Conservation (phyloP, 495 filamentous ascomycete species). For the Penicillium lividum region DNA sequence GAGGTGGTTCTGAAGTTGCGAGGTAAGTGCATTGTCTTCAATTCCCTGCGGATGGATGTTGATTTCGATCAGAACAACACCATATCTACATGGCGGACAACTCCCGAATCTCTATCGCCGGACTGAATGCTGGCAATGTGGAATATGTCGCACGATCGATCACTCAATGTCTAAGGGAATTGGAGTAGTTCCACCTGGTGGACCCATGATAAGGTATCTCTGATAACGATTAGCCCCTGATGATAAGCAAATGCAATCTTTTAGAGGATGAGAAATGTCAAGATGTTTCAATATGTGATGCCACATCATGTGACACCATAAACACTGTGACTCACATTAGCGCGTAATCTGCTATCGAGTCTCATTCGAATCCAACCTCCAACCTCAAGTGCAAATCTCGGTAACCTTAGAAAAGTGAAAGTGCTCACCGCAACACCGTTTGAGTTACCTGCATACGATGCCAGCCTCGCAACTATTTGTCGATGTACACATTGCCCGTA, state of each 20-base stretch:
- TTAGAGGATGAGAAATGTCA: constrained; percentile 1
- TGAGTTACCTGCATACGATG: neutral
- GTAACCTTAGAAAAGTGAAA: neutral
- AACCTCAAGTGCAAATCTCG: too few relatives aligned
- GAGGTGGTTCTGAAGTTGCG: constrained; percentile 29
- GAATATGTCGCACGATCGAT: constrained; percentile 38
- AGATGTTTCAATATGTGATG: neutral
- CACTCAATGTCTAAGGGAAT: constrained; percentile 8
- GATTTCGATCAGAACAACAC: constrained; percentile 30
- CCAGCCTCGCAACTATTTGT: constrained; percentile 1
- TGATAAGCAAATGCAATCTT: neutral
- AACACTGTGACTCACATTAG: neutral
- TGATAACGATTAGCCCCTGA: constrained; percentile 3
- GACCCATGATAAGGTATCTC: neutral
- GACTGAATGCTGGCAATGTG: constrained; percentile 45
- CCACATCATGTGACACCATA: neutral
- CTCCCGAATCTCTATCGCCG: constrained; percentile 38
- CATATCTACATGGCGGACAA: constrained; percentile 43
- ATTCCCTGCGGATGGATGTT: constrained; percentile 1
- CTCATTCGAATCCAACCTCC: neutral
- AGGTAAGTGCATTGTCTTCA: constrained; percentile 21
- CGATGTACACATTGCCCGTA: neutral
- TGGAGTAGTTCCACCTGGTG: neutral
- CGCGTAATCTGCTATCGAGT: too few relatives aligned
- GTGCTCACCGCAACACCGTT: neutral